These are phyloP conservation scores for Nepenthes mirabilis DNA, from an alignment of 148 eudicot species.

Conservation along the genomic window DNA sequence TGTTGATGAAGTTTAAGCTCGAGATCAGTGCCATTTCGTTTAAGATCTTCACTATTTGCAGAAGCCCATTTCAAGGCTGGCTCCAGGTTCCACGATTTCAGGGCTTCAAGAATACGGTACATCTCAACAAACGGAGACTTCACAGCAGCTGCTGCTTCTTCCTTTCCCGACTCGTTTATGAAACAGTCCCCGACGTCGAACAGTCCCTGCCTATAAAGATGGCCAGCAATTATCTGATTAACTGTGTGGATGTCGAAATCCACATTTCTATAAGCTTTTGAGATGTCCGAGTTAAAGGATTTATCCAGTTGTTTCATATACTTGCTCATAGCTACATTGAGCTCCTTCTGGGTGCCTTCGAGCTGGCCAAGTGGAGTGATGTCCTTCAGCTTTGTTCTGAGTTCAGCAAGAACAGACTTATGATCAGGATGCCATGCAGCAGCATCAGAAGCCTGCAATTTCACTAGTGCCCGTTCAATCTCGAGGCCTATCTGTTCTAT, in stretches of 20 bases:
- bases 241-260: slow-evolving; percentile 47
- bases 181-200: slow-evolving; percentile 72
- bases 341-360: slow-evolving; percentile 63
- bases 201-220: slow-evolving; percentile 61
- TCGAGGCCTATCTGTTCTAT: slow-evolving; percentile 47
- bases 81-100: slow-evolving; percentile 39
- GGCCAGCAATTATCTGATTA: slow-evolving; percentile 65
- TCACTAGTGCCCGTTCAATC: slow-evolving; percentile 47
- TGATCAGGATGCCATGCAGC: slow-evolving; percentile 24
- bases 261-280: slow-evolving; percentile 63
- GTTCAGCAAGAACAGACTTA: slow-evolving; percentile 36
- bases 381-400: slow-evolving; percentile 57
- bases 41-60: slow-evolving; percentile 40
- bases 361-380: slow-evolving; percentile 49
- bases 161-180: slow-evolving; percentile 40
- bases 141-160: slow-evolving; percentile 23
- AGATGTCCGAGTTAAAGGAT: slow-evolving; percentile 55
- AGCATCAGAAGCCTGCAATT: slow-evolving; percentile 29
- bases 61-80: slow-evolving; percentile 66
- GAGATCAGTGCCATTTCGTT: slow-evolving; percentile 51
- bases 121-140: slow-evolving; percentile 50
- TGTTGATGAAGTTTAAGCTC: slow-evolving; percentile 61
- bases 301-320: slow-evolving; percentile 72
- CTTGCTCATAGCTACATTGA: slow-evolving; percentile 52
- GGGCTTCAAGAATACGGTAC: slow-evolving; percentile 63